Evolutionary conservation across 805 yeast genomes (phyloP).

Genomic region (Candida pseudoglaebosa): DNA sequence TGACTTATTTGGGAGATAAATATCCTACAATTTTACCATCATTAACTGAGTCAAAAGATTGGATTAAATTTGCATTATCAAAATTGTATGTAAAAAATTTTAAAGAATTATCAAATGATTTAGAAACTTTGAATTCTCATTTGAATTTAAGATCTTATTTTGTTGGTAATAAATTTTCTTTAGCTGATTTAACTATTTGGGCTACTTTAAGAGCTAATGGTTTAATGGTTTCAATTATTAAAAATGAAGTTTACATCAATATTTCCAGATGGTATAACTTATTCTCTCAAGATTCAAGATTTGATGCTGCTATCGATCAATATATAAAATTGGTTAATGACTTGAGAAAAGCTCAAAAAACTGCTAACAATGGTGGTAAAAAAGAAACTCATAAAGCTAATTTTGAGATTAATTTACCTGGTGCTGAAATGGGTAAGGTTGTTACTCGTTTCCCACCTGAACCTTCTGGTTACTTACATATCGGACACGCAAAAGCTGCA

Average conservation of each 20-base stretch:
- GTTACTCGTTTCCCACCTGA: conserved; percentile 99
- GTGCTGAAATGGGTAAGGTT: conserved; percentile 89
- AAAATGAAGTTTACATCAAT: conserved; percentile 78
- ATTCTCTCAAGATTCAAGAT: conserved; percentile 61
- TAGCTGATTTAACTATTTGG: conserved; percentile 89
- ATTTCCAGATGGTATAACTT: conserved; percentile 90
- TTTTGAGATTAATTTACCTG: conserved; percentile 88
- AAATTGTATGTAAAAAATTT: conserved; percentile 80
- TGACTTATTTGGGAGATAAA: conserved; percentile 47
- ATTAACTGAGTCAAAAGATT: conserved; percentile 44
- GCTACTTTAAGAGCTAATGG: conserved; percentile 92
- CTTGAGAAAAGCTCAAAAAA: conserved; percentile 63
- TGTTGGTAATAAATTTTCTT: conserved; percentile 59
- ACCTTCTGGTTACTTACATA: conserved; percentile 98
- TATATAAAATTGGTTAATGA: conserved; percentile 69
- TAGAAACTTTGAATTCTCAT: conserved; percentile 78
- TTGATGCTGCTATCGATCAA: conserved; percentile 66
- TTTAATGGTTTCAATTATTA: conserved; percentile 85
- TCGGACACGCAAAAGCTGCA: conserved; percentile 99
- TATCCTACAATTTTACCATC: conserved; percentile 45
- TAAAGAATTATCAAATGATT: conserved; percentile 71
- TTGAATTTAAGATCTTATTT: conserved; percentile 81
- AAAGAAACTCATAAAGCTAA: conserved; percentile 92
- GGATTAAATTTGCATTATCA: conserved; percentile 65
- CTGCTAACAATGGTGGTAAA: conserved; percentile 48